phyloP scores from a whole-genome alignment of 768 basidiomycete genomes.

The Sutorius australiensis region DNA sequence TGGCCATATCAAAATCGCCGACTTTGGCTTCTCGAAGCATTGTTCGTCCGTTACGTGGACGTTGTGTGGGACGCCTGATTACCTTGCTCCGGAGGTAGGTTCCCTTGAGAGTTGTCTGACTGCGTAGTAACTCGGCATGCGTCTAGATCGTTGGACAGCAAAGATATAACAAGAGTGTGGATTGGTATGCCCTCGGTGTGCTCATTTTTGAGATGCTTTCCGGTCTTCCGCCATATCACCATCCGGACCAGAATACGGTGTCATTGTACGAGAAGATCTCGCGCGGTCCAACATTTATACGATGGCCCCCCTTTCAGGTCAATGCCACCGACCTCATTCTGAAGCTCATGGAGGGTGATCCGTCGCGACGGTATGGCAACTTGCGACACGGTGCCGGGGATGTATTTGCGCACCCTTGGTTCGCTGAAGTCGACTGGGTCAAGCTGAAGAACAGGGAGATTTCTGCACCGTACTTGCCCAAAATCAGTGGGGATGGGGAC shows the following conservation, averaged over 20 bases:
- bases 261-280: constrained; percentile 90
- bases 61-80: constrained; percentile 93
- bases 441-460: constrained; percentile 81
- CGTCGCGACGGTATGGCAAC: constrained; percentile 87
- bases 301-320: constrained; percentile 73
- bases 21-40: constrained; percentile 93
- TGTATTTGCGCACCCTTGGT: constrained; percentile 93
- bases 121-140: constrained; percentile 2
- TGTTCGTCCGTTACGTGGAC: constrained; percentile 91
- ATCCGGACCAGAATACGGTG: constrained; percentile 78
- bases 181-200: constrained; percentile 98
- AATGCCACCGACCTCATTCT: constrained; percentile 86
- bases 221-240: constrained; percentile 93
- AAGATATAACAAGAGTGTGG: constrained; percentile 93
- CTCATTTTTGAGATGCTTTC: constrained; percentile 98
- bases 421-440: constrained; percentile 89
- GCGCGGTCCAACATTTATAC: constrained; percentile 65
- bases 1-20: constrained; percentile 95
- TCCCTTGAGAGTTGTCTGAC: constrained; percentile 15
- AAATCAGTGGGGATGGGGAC: constrained; percentile 89
- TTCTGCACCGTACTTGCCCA: constrained; percentile 91
- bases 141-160: constrained; percentile 69
- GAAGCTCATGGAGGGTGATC: constrained; percentile 86
- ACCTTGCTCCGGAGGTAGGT: constrained; percentile 88
- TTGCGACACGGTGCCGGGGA: constrained; percentile 83